phyloP scores from a whole-genome alignment of 306 rosid species.

The Argentina anserina region DNA sequence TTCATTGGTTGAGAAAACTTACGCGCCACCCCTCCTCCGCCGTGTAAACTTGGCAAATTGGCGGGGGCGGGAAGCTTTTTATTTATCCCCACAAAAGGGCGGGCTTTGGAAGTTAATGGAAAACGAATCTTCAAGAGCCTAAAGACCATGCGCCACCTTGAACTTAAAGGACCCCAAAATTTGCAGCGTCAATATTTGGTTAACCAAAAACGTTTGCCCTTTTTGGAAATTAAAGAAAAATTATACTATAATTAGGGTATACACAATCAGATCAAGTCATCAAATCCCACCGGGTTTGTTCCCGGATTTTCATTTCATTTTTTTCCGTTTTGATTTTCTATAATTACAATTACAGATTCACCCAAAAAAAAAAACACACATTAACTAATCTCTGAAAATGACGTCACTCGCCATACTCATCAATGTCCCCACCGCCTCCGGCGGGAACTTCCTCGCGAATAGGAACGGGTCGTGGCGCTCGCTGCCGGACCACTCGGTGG shows the following conservation, averaged over 20 bases:
- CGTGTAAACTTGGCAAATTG: neutral
- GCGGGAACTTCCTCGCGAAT: conserved; percentile 60
- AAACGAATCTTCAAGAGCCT: neutral
- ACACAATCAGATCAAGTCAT: neutral
- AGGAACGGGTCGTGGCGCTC: conserved; percentile 43
- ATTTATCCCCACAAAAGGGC: neutral
- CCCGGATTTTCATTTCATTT: conserved; percentile 1
- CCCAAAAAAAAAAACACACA: too few species aligned
- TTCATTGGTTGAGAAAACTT: neutral
- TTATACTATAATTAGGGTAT: too few species aligned
- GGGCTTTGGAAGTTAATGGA: too few species aligned
- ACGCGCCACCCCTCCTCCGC: neutral
- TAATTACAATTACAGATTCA: conserved; percentile 1
- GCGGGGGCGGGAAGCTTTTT: neutral
- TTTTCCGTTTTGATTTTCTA: neutral
- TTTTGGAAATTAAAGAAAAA: neutral
- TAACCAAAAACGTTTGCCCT: neutral
- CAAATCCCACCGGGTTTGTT: conserved; percentile 18
- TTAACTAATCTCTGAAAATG: conserved; percentile 40
- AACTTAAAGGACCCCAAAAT: neutral
- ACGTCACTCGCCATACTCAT: conserved; percentile 44
- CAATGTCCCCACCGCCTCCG: conserved; percentile 43
- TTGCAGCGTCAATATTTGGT: neutral
- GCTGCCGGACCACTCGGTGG: conserved; percentile 13
- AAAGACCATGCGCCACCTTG: neutral